Base-by-base conservation (phyloP, 208 protist species). In the Herpetomonas samuelpessoai region DNA sequence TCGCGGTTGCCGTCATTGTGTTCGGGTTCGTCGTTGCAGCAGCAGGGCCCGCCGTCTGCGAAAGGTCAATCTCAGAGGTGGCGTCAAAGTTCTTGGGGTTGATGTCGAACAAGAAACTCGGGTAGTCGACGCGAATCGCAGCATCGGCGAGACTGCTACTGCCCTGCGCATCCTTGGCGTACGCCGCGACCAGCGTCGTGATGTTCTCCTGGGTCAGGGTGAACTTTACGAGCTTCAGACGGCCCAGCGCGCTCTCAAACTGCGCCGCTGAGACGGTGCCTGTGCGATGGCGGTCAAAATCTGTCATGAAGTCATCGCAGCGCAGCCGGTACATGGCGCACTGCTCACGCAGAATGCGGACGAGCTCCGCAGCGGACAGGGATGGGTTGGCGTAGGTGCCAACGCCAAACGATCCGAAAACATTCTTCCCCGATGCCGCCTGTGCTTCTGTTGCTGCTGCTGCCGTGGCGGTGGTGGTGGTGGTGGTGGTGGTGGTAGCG, bases 241-340 rank as follows among this genome's bases (percentile, higher is more conserved):
- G 78, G 16, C 91, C 91, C 19, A 97, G 76, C 24, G 82, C 81
- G 4, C 74, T 80, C 44, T 73, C 82, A 67, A 96, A 96, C 74
- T 96, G 88, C 49, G 74, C 55, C 0, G 71, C 74, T 0, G 84
- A 83, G 10, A 97, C 78, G 27, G 71, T 78, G 3, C 88, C 90
- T n/a, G 84, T 87, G 30, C 79, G 76, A 51, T 94, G 77, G 62
- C 76, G 72, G 75, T 97, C 92, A 79, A 77, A 96, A 58, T 94
- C 86, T 9, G 56, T 48, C 44, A 97, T 72, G 44, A 72, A 76
- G 56, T 95, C 89, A 49, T 94, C 86, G 60, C 83, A 84, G 55
- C 89, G 87, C 16, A 95, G 67, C 14, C 74, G 67, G 62, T 92
- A 86, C 48, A 88, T 68, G 2, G 84, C 65, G 51, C 87, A 81